A percentile compares a stretch with the other conserved stretches of the same genome.
These are phyloP conservation scores for Dactylellina parvicollis DNA, from an alignment of 2,329 filamentous ascomycete species.

Conservation along the genomic window DNA sequence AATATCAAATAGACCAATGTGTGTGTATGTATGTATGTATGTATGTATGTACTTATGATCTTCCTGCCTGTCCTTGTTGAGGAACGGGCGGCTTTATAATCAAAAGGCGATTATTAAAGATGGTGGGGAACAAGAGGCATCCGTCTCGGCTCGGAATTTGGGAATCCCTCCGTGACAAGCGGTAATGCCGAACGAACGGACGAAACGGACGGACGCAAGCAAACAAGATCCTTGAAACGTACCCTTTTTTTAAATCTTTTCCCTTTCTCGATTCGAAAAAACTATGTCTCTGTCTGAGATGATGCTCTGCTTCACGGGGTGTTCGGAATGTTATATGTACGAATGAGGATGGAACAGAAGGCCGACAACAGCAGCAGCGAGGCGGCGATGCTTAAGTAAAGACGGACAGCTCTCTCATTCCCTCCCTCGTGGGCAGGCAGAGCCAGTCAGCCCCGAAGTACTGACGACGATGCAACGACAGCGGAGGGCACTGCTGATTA, in stretches of 20 bases:
- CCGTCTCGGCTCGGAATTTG: slow-evolving; percentile 29
- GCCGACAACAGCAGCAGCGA: no score
- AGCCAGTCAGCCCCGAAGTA: slow-evolving; percentile 6
- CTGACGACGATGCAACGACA: slow-evolving; percentile 19
- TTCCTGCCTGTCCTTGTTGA: no score
- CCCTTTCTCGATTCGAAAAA: background rate
- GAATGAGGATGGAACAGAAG: no score
- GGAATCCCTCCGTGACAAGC: slow-evolving; percentile 16
- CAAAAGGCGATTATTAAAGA: slow-evolving; percentile 7
- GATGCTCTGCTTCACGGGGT: background rate
- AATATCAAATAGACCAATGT: background rate
- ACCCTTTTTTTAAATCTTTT: no score
- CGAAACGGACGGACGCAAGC: background rate
- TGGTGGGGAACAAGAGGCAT: slow-evolving; percentile 15
- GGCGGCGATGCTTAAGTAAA: no score
- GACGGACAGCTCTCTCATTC: no score
- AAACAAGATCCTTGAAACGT: background rate
- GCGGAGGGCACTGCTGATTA: background rate
- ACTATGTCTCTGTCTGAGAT: background rate
- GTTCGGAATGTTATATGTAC: no score
- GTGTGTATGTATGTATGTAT: background rate
- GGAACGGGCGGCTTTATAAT: slow-evolving; percentile 34
- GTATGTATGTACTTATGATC: no score
- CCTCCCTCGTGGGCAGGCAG: slow-evolving; percentile 8
- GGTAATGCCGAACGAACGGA: slow-evolving; percentile 17